Conservation (phyloP, 306 rosid species). For the Chamaecrista fasciculata region DNA sequence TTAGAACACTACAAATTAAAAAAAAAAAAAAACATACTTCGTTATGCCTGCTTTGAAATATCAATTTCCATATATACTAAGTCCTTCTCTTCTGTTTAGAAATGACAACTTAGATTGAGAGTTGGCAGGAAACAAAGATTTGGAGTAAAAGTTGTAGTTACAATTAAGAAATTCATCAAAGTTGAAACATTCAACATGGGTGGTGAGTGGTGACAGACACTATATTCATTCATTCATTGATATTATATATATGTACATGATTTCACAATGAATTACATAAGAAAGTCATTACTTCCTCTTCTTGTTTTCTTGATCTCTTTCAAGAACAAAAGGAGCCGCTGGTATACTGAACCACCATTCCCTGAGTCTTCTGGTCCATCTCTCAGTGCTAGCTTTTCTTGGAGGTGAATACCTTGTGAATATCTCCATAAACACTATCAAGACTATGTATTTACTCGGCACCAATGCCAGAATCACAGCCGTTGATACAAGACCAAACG, state of each 20-base stretch:
- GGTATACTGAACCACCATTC: slow-evolving; percentile 99
- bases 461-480: slow-evolving; percentile 57
- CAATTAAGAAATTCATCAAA: no score
- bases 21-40: no score
- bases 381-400: slow-evolving; percentile 81
- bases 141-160: no score
- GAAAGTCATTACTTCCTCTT: slow-evolving; percentile 60
- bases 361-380: slow-evolving; percentile 68
- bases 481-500: slow-evolving; percentile 45
- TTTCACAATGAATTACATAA: slow-evolving; percentile 1
- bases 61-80: no score
- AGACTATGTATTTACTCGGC: slow-evolving; percentile 52
- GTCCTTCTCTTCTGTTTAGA: no score
- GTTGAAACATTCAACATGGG: no score
- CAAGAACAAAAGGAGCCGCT: slow-evolving; percentile 91
- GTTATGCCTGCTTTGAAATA: no score
- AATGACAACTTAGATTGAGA: no score
- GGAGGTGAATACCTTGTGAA: slow-evolving; percentile 80
- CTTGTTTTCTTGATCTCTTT: slow-evolving; percentile 75
- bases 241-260: slow-evolving; percentile 27
- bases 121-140: no score
- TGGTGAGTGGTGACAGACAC: no score
- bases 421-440: slow-evolving; percentile 56
- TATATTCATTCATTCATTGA: no score
- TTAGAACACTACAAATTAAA: no score